Conservation (phyloP, 495 filamentous ascomycete genomes). For the Alectoria sarmentosa region DNA sequence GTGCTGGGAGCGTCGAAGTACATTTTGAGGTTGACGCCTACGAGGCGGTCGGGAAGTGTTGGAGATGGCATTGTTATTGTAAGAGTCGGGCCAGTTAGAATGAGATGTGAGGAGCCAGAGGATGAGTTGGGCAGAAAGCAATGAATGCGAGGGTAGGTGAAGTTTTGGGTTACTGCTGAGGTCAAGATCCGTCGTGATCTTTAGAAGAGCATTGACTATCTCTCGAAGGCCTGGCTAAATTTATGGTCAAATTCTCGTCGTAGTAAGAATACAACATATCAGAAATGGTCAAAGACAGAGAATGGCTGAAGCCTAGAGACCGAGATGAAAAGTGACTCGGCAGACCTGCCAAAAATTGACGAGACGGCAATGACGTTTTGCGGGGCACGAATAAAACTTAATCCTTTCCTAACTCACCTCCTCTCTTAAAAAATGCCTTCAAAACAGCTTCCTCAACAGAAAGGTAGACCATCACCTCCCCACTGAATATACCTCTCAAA, state of each 20-base stretch:
- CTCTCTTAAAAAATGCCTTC: neutral
- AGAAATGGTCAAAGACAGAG: too few relatives aligned
- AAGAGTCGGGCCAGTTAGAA: too few relatives aligned
- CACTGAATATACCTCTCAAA: neutral
- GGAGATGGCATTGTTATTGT: constrained; percentile 20
- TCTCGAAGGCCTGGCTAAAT: too few relatives aligned
- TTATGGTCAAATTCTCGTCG: too few relatives aligned
- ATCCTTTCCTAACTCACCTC: neutral
- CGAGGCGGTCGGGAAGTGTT: constrained; percentile 52
- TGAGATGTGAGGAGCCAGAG: too few relatives aligned
- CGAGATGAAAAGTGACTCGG: neutral
- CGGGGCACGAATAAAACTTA: neutral
- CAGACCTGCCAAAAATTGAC: neutral
- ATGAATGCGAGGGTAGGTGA: too few relatives aligned
- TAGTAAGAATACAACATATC: too few relatives aligned
- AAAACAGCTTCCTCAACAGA: neutral
- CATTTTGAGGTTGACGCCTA: constrained; percentile 78
- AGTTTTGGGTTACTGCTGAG: too few relatives aligned
- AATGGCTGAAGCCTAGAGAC: too few relatives aligned
- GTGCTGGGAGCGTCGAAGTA: constrained; percentile 69
- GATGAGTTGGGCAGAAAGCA: too few relatives aligned
- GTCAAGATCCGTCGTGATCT: too few relatives aligned
- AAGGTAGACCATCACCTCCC: neutral
- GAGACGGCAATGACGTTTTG: neutral
- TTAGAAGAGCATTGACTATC: too few relatives aligned